Evolutionary conservation across 1,284 basidiomycete species (phyloP).

Genomic region (Porodaedalea pini): DNA sequence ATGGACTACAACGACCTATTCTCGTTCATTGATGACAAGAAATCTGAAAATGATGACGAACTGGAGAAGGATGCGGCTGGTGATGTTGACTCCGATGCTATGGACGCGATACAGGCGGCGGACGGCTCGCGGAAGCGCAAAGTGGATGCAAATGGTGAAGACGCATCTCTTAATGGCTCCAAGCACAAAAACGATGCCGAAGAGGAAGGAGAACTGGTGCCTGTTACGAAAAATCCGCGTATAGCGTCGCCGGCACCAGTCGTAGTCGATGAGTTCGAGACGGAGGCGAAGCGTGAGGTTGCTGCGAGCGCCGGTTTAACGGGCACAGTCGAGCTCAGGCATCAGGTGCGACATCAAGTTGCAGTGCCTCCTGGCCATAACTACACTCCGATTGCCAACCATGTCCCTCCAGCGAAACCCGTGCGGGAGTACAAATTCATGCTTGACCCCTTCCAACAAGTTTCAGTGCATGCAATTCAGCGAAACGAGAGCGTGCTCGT

Average conservation of each 20-base stretch:
- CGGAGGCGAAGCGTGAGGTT: slow-evolving; percentile 84
- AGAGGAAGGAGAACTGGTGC: slow-evolving; percentile 16
- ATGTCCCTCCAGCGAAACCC: slow-evolving; percentile 89
- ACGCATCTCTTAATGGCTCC: slow-evolving; percentile 10
- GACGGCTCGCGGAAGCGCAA: slow-evolving; percentile 15
- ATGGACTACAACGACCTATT: slow-evolving; percentile 39
- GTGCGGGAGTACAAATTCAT: slow-evolving; percentile 94
- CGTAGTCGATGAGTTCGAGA: slow-evolving; percentile 86
- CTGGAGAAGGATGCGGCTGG: slow-evolving; percentile 20
- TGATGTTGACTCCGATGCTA: slow-evolving; percentile 20
- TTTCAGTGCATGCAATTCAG: slow-evolving; percentile 93
- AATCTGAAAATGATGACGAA: slow-evolving; percentile 25
- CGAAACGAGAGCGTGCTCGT: slow-evolving; percentile 97
- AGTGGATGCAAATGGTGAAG: slow-evolving; percentile 16
- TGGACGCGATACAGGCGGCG: slow-evolving; percentile 24
- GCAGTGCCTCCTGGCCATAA: slow-evolving; percentile 91
- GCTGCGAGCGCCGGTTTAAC: slow-evolving; percentile 80
- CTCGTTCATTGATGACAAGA: slow-evolving; percentile 39
- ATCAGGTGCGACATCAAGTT: slow-evolving; percentile 90
- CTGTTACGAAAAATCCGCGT: slow-evolving; percentile 45
- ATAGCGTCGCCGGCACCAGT: slow-evolving; percentile 61
- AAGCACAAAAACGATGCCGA: slow-evolving; percentile 24
- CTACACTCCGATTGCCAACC: slow-evolving; percentile 88
- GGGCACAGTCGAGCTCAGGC: slow-evolving; percentile 65
- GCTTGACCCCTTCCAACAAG: slow-evolving; percentile 96